These are phyloP conservation scores for Phytophthora lateralis DNA, from an alignment of 352 stramenopile genomes.

Conservation along the genomic window DNA sequence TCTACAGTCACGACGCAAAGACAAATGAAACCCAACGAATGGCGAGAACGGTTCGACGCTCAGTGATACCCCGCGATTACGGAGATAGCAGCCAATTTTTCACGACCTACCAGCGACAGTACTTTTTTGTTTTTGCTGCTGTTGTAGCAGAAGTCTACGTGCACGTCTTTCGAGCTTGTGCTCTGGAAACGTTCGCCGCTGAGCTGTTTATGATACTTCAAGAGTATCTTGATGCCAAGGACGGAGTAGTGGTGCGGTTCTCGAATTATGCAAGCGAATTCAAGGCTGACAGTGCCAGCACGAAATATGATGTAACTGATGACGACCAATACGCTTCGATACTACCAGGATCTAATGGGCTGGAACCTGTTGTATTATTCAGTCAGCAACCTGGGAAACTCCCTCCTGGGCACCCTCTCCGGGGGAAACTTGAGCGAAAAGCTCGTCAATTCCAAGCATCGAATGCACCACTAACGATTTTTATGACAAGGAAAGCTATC, in stretches of 20 bases:
- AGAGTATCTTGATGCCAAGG: slow-evolving; percentile 51
- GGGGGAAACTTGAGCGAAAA: slow-evolving; percentile 40
- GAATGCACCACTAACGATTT: slow-evolving; percentile 23
- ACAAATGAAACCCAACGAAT: slow-evolving; percentile 10
- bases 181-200: slow-evolving; percentile 49
- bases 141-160: slow-evolving; percentile 56
- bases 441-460: slow-evolving; percentile 39
- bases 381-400: slow-evolving; percentile 42
- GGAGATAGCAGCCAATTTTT: slow-evolving; percentile 37
- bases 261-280: neutral
- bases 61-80: slow-evolving; percentile 19
- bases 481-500: slow-evolving; percentile 32
- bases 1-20: slow-evolving; percentile 59
- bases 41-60: neutral
- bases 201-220: slow-evolving; percentile 54
- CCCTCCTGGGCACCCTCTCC: slow-evolving; percentile 12
- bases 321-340: slow-evolving; percentile 7
- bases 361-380: slow-evolving; percentile 21
- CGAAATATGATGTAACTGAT: neutral
- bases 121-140: slow-evolving; percentile 59
- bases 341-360: neutral
- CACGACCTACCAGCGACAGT: slow-evolving; percentile 51
- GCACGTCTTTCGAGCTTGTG: slow-evolving; percentile 59
- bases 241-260: slow-evolving; percentile 45
- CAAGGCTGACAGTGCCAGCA: neutral